Evolutionary conservation across 2,329 filamentous ascomycete genomes (phyloP).

Genomic region (Fusarium nodosum): DNA sequence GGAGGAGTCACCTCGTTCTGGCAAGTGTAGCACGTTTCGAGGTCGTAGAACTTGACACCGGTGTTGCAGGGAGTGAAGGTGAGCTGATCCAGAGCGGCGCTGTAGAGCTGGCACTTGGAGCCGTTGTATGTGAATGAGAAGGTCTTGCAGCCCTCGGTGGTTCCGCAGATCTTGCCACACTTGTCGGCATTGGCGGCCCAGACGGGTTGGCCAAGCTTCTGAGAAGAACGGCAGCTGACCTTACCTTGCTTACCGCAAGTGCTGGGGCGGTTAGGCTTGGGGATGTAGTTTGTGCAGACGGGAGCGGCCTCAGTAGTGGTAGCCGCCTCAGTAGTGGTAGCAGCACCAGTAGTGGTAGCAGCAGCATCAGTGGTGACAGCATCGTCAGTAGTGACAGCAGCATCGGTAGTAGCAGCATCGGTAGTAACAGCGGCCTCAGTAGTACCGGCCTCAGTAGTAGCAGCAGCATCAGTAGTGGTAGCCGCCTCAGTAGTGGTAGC

Average conservation of each 20-base stretch:
- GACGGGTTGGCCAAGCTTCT: constrained; percentile 16
- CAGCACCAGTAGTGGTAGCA: background rate
- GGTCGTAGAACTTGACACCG: constrained; percentile 35
- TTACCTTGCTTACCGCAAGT: constrained; percentile 27
- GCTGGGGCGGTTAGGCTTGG: constrained; percentile 6
- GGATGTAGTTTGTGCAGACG: constrained; percentile 24
- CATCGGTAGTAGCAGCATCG: background rate
- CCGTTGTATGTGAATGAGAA: constrained; percentile 18
- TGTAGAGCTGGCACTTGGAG: constrained; percentile 28
- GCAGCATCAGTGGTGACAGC: background rate
- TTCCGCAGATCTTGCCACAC: constrained; percentile 22
- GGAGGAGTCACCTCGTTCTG: constrained; percentile 4
- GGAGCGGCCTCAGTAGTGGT: constrained; percentile 25
- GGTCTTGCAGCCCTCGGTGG: constrained; percentile 21
- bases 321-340: background rate
- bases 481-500: background rate
- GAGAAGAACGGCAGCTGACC: constrained; percentile 14
- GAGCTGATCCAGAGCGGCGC: background rate
- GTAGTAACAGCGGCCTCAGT: background rate
- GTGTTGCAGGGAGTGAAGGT: constrained; percentile 19
- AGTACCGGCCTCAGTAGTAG: background rate
- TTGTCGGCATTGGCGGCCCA: background rate
- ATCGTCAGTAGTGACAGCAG: background rate
- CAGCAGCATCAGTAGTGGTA: background rate
- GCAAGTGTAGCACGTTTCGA: constrained; percentile 27